Percentiles rank a stretch among this genome's conserved stretches.
Conservation (phyloP, 1,139 yeast species). For the Zygosaccharomyces pseudobailii region DNA sequence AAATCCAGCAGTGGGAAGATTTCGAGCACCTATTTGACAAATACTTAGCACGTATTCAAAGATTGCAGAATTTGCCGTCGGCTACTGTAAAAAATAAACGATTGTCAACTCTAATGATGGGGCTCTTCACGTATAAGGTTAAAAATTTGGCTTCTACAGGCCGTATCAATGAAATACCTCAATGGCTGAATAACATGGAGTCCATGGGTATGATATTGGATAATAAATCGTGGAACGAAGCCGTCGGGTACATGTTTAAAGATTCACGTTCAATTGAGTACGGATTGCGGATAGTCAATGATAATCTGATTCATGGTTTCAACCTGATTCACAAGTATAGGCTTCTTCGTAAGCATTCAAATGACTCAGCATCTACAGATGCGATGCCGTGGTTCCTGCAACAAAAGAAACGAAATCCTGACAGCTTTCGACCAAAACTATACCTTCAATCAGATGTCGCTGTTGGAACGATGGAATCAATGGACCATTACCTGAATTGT, state of each 20-base stretch:
- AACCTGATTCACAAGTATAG: constrained; percentile 30
- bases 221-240: constrained; percentile 39
- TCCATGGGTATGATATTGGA: constrained; percentile 37
- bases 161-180: constrained; percentile 28
- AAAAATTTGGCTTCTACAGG: constrained; percentile 27
- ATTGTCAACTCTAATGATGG: constrained; percentile 24
- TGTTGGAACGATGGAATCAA: constrained; percentile 39
- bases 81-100: constrained; percentile 25
- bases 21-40: constrained; percentile 30
- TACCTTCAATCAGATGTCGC: constrained; percentile 43
- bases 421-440: constrained; percentile 21
- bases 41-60: constrained; percentile 31
- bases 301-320: constrained; percentile 39
- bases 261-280: constrained; percentile 32
- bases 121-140: constrained; percentile 32
- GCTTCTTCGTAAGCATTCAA: constrained; percentile 16
- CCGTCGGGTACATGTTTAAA: constrained; percentile 33
- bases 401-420: constrained; percentile 19
- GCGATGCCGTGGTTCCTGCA: constrained; percentile 11
- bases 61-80: constrained; percentile 31
- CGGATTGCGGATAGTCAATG: constrained; percentile 39
- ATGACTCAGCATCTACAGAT: constrained; percentile 13
- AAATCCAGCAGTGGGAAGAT: constrained; percentile 34
- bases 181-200: constrained; percentile 31
- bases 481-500: constrained; percentile 26